Evolutionary conservation across 495 filamentous ascomycete genomes (phyloP).

Genomic region (Viridothelium virens): DNA sequence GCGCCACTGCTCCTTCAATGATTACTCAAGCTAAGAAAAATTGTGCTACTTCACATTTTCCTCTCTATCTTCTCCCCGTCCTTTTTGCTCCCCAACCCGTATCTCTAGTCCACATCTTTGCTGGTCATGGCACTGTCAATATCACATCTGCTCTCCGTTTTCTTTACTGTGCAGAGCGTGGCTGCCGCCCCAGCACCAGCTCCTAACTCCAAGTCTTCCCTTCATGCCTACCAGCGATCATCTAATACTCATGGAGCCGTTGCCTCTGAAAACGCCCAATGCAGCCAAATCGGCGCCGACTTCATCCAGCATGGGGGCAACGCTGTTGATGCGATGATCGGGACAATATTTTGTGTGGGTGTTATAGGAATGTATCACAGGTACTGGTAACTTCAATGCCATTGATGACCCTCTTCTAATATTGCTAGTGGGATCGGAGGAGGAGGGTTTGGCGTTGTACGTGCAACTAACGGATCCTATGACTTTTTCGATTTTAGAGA

Average conservation of each 20-base stretch:
- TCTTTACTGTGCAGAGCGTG: conserved; percentile 21
- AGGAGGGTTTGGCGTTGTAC: conserved; percentile 80
- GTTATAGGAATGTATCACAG: conserved; percentile 51
- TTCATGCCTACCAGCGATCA: not conserved
- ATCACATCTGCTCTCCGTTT: conserved; percentile 13
- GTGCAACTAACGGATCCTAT: conserved; percentile 53
- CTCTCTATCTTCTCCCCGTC: not conserved
- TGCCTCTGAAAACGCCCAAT: conserved; percentile 68
- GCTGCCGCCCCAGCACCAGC: conserved; percentile 14
- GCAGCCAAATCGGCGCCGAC: conserved; percentile 67
- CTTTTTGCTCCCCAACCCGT: not conserved
- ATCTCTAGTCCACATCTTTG: not conserved
- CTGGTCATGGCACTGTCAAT: not conserved
- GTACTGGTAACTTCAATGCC: too few relatives aligned
- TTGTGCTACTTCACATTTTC: not conserved
- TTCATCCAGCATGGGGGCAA: conserved; percentile 44
- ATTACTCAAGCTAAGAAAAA: conserved; percentile 1
- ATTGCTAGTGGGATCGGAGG: conserved; percentile 77
- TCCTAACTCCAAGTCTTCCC: not conserved
- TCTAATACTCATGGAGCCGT: conserved; percentile 52
- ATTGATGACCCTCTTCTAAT: too few relatives aligned
- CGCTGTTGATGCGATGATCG: conserved; percentile 38
- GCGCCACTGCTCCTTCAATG: not conserved
- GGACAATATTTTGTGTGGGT: conserved; percentile 33
- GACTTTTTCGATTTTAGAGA: conserved; percentile 83